Evolutionary conservation across 2,329 filamentous ascomycete genomes (phyloP), one percentile per base, ranked within the genome.

Genomic region (Ophiostoma australiae): DNA sequence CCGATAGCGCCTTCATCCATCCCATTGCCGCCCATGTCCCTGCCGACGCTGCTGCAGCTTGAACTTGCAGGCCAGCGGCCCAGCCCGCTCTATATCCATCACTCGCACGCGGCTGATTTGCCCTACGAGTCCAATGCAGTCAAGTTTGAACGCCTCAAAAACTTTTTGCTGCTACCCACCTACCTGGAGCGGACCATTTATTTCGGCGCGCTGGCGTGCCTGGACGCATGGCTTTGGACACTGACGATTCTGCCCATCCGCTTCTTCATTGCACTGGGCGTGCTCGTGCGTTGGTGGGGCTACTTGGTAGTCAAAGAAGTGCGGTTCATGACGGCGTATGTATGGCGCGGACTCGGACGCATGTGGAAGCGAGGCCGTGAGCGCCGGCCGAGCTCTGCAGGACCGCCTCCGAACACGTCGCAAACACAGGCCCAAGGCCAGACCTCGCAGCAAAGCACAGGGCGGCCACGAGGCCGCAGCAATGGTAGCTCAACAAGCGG

Each of bases 171-270:
- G 35, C 82, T 99, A 3, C 93, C 94, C 0, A 86, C 88, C 0
- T 91, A 91, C 73, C 84, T 99, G 5, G 95, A 99, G 80, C 87
- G 90, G 66, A 90, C 94, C 0, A 85, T 99, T 6, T 88, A 89
- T 72, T 98, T 99, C 80, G 95, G 95, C 7, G 90, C 92, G 0
- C 81, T 98, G 44, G 94, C 94, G 7, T 99, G 95, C 80, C 84
- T 99, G 6, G 95, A 99, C 78, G 91, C 94, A 1, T 99, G 94
- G 93, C 86, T 99, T 1, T 95, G 97, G 80, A 96, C 93, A 0
- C 96, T 99, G 76, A 99, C 95, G 0, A 97, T 99, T 65, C 83
- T 99, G 0, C 95, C 95, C 0, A 85, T 99, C 72, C 87, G 95
- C 2, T 98, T 99, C 76, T 79, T 91, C 70, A 91, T 94, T 72